These are phyloP conservation scores for Sugiyamaella qingdaonensis DNA, from an alignment of 805 yeast species.

Conservation along the genomic window DNA sequence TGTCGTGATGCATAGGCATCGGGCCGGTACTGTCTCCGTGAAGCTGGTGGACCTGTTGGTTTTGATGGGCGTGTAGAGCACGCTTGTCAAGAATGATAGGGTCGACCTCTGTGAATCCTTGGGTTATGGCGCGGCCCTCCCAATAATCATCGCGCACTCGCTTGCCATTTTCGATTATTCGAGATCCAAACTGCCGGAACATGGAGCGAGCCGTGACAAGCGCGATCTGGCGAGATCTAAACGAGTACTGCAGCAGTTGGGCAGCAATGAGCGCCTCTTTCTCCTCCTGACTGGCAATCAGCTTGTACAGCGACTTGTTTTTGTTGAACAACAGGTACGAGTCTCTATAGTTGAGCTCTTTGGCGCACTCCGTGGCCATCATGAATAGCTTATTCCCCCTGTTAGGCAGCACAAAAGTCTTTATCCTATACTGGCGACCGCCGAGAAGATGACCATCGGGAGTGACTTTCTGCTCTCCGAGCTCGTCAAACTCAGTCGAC, in stretches of 20 bases:
- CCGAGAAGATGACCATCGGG: constrained; percentile 38
- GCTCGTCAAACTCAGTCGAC: constrained; percentile 33
- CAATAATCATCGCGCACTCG: constrained; percentile 55
- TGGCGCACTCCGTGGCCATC: constrained; percentile 40
- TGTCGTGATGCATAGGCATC: background rate
- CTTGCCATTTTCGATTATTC: constrained; percentile 43
- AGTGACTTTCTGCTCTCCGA: constrained; percentile 45
- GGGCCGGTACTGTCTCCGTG: background rate
- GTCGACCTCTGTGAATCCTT: constrained; percentile 44
- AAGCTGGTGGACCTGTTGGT: background rate
- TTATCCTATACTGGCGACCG: constrained; percentile 39
- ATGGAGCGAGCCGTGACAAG: constrained; percentile 43
- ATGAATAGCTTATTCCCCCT: constrained; percentile 36
- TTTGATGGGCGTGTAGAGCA: constrained; percentile 16
- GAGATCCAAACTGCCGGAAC: constrained; percentile 49
- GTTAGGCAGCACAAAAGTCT: constrained; percentile 40
- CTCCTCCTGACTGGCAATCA: constrained; percentile 37
- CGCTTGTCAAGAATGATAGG: constrained; percentile 36
- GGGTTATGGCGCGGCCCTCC: constrained; percentile 42
- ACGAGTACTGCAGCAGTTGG: constrained; percentile 30
- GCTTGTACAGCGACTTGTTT: constrained; percentile 37
- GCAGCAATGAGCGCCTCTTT: constrained; percentile 35
- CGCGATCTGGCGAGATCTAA: constrained; percentile 33
- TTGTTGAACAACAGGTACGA: constrained; percentile 49
- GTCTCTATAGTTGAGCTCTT: constrained; percentile 44